A percentile compares a stretch with the other conserved stretches of the same genome.
phyloP scores from a whole-genome alignment of 2,329 filamentous ascomycete species.

The Lachnellula cervina region DNA sequence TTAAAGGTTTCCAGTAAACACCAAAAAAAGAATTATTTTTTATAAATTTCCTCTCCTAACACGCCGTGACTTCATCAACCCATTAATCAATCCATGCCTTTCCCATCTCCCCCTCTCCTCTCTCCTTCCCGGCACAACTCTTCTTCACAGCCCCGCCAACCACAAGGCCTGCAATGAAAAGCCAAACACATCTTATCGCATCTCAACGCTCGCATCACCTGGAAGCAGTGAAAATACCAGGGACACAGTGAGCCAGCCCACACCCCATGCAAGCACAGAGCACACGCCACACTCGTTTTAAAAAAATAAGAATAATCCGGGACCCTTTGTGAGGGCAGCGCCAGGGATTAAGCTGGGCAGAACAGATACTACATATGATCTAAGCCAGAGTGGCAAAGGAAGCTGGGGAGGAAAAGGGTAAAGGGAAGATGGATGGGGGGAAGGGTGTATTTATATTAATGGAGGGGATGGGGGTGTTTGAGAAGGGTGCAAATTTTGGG shows the following conservation, averaged over 20 bases:
- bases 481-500: not conserved
- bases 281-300: slow-evolving; percentile 35
- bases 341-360: slow-evolving; percentile 67
- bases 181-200: not conserved
- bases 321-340: slow-evolving; percentile 17
- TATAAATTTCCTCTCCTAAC: no score
- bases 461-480: not conserved
- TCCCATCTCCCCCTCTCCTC: not conserved
- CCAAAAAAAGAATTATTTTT: not conserved
- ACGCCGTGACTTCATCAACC: no score
- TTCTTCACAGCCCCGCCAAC: not conserved
- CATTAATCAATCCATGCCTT: no score
- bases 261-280: slow-evolving; percentile 63
- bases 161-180: slow-evolving; percentile 58
- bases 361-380: slow-evolving; percentile 65
- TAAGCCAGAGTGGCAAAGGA: slow-evolving; percentile 35
- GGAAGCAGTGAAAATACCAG: slow-evolving; percentile 65
- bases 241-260: slow-evolving; percentile 58
- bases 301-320: slow-evolving; percentile 49
- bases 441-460: slow-evolving; percentile 4
- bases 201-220: slow-evolving; percentile 55
- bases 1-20: not conserved
- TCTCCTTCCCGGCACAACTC: not conserved
- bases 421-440: not conserved
- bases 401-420: slow-evolving; percentile 1